Evolutionary conservation across 805 yeast genomes (phyloP).

Genomic region (Wickerhamiella shivajii): DNA sequence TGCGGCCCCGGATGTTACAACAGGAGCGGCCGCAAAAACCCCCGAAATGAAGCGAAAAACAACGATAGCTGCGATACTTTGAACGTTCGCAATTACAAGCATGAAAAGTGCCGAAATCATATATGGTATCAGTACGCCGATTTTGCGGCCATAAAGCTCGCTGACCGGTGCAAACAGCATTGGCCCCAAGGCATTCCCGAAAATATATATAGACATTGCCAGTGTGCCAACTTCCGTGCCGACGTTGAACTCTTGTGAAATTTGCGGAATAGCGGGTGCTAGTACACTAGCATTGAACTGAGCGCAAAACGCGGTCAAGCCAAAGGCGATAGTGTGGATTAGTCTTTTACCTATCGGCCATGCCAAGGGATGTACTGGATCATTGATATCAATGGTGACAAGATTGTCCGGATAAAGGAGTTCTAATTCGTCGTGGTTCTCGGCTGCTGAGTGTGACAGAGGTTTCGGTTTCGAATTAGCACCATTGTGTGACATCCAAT

Average conservation of each 20-base stretch:
- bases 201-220: conserved; percentile 39
- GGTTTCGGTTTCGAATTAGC: no score
- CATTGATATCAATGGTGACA: conserved; percentile 19
- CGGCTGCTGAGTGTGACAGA: no score
- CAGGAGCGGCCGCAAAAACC: conserved; percentile 48
- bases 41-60: conserved; percentile 41
- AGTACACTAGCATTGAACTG: conserved; percentile 40
- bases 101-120: conserved; percentile 34
- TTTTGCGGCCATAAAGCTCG: conserved; percentile 41
- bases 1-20: conserved; percentile 48
- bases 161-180: conserved; percentile 44
- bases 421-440: no score
- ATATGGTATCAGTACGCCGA: conserved; percentile 36
- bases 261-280: conserved; percentile 36
- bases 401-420: no score
- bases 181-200: conserved; percentile 52
- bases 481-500: no score
- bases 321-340: conserved; percentile 25
- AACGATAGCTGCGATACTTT: conserved; percentile 27
- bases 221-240: conserved; percentile 34
- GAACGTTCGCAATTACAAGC: conserved; percentile 27
- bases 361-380: conserved; percentile 32
- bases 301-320: conserved; percentile 38
- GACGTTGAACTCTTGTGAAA: conserved; percentile 34
- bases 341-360: conserved; percentile 37